These are phyloP conservation scores for Phytophthora pisi DNA, from an alignment of 352 stramenopile species.

Conservation along the genomic window DNA sequence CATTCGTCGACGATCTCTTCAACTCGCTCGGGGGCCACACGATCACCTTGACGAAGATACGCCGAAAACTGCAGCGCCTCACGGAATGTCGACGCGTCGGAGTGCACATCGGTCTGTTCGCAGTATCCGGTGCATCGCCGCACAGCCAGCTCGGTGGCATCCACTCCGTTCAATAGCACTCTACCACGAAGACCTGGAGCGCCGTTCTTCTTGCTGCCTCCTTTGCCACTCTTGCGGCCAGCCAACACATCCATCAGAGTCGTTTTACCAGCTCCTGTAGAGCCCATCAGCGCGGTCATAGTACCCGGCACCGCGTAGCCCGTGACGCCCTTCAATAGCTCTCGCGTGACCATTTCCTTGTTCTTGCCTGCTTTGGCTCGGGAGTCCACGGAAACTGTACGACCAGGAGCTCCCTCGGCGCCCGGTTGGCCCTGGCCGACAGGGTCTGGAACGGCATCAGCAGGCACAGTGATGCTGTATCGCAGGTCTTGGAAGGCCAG, in stretches of 20 bases:
- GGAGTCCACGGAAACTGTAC: conserved; percentile 38
- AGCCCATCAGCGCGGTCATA: conserved; percentile 91
- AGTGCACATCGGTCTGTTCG: conserved; percentile 90
- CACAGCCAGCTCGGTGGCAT: conserved; percentile 61
- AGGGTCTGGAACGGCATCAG: conserved; percentile 17
- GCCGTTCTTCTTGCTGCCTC: conserved; percentile 21
- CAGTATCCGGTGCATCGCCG: conserved; percentile 62
- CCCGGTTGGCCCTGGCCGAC: conserved; percentile 16
- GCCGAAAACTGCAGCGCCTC: conserved; percentile 92
- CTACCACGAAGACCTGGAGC: conserved; percentile 28
- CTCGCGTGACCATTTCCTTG: conserved; percentile 51
- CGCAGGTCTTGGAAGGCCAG: conserved; percentile 54
- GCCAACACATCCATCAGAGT: conserved; percentile 95
- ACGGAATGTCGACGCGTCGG: conserved; percentile 86
- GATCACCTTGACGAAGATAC: conserved; percentile 65
- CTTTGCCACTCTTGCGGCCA: conserved; percentile 84
- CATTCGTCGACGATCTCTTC: conserved; percentile 75
- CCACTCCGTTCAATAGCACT: conserved; percentile 90
- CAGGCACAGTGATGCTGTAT: conserved; percentile 38
- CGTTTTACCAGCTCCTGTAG: conserved; percentile 76
- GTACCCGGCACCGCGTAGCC: conserved; percentile 80
- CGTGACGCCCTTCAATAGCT: conserved; percentile 80
- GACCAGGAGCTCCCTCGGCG: conserved; percentile 25
- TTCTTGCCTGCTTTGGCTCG: conserved; percentile 49
- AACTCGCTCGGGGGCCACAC: conserved; percentile 28